Percentiles rank a stretch among this genome's conserved stretches.
These are phyloP conservation scores for Funneliformis mosseae DNA, from an alignment of 192 early-diverging fungal genomes.

Conservation along the genomic window DNA sequence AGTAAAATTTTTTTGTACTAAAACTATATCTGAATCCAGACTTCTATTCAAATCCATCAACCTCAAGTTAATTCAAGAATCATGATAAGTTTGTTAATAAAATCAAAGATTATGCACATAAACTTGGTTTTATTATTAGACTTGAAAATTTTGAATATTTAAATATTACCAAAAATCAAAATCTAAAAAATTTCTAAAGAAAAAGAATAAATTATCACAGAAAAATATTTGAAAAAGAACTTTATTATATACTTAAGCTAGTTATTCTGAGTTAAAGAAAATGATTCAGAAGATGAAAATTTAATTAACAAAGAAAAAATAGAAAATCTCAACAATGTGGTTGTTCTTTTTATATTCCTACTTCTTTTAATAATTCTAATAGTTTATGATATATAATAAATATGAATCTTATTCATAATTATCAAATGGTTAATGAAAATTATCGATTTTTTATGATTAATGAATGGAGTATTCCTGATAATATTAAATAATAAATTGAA, in stretches of 20 bases:
- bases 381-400: too few relatives aligned
- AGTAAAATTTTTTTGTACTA: too few relatives aligned
- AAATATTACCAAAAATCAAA: neutral
- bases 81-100: constrained; percentile 1
- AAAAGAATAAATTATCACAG: neutral
- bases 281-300: neutral
- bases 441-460: too few relatives aligned
- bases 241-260: neutral
- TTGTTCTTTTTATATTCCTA: neutral
- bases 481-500: too few relatives aligned
- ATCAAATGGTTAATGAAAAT: too few relatives aligned
- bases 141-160: neutral
- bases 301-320: constrained; percentile 6
- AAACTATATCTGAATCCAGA: too few relatives aligned
- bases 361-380: constrained; percentile 1
- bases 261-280: neutral
- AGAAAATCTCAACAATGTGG: neutral
- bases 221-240: too few relatives aligned
- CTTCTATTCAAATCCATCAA: too few relatives aligned
- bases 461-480: too few relatives aligned
- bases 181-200: too few relatives aligned
- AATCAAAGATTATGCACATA: too few relatives aligned
- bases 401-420: too few relatives aligned
- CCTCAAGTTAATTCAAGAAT: neutral
- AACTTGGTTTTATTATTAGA: neutral